A percentile compares a stretch with the other conserved stretches of the same genome.
These are phyloP conservation scores for Globisporangium barbulae DNA, from an alignment of 352 stramenopile genomes.

Conservation along the genomic window DNA sequence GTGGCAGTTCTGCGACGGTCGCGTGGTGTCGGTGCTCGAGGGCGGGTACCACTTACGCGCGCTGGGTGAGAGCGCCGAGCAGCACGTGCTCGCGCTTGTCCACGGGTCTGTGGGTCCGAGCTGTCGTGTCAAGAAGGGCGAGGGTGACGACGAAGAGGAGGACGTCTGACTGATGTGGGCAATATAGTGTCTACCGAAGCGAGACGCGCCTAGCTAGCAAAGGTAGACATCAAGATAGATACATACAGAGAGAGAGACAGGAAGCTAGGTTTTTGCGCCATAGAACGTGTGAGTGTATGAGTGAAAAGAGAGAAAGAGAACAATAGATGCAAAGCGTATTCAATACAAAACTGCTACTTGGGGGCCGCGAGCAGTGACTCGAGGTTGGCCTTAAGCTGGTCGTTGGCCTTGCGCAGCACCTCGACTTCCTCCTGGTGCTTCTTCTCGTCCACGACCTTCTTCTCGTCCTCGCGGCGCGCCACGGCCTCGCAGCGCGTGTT, in stretches of 20 bases:
- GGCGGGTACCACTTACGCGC: conserved; percentile 51
- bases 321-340: background rate
- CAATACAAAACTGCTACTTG: conserved; percentile 32
- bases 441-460: conserved; percentile 71
- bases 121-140: background rate
- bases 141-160: background rate
- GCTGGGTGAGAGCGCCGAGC: conserved; percentile 45
- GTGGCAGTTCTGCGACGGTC: conserved; percentile 39
- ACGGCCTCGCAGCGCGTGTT: conserved; percentile 57
- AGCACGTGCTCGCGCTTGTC: conserved; percentile 43
- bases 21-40: conserved; percentile 54
- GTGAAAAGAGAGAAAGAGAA: background rate
- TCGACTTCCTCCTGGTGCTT: conserved; percentile 88
- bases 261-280: too few relatives aligned
- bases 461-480: conserved; percentile 57
- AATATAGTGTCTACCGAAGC: too few relatives aligned
- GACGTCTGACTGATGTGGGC: background rate
- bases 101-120: conserved; percentile 21
- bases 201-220: too few relatives aligned
- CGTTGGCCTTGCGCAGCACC: conserved; percentile 83
- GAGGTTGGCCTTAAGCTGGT: conserved; percentile 89
- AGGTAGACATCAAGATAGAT: too few relatives aligned
- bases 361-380: conserved; percentile 73
- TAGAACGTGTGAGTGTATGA: too few relatives aligned
- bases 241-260: too few relatives aligned